These are phyloP conservation scores for Sphaceloma murrayae DNA, from an alignment of 2,329 filamentous ascomycete genomes.

Conservation along the genomic window DNA sequence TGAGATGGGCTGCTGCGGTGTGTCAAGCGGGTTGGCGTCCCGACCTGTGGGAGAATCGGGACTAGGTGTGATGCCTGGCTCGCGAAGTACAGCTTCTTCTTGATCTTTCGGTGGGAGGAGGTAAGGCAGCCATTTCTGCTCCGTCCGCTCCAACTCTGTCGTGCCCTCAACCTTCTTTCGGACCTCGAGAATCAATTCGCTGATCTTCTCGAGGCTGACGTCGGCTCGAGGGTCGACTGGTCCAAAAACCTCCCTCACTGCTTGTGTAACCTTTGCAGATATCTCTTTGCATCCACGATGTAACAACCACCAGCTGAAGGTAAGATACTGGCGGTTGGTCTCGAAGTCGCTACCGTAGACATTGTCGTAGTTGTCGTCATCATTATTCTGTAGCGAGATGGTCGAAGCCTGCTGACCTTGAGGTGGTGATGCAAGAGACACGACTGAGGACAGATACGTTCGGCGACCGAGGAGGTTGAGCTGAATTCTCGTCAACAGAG, in stretches of 20 bases:
- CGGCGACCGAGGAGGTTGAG: conserved; percentile 91
- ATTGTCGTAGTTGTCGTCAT: conserved; percentile 75
- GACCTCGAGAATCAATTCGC: conserved; percentile 71
- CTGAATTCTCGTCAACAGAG: conserved; percentile 87
- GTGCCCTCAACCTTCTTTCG: conserved; percentile 74
- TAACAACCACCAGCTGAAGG: conserved; percentile 96
- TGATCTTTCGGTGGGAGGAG: conserved; percentile 69
- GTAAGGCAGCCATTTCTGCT: conserved; percentile 68
- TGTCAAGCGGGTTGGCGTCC: conserved; percentile 20
- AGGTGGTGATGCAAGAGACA: conserved; percentile 70
- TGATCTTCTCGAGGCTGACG: conserved; percentile 69
- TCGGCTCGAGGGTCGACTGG: conserved; percentile 79
- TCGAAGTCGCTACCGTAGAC: conserved; percentile 89
- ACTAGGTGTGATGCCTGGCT: conserved; percentile 53
- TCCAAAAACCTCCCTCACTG: conserved; percentile 85
- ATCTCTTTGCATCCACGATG: conserved; percentile 82
- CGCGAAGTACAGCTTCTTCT: conserved; percentile 73
- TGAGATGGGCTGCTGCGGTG: conserved; percentile 28
- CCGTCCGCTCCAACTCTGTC: conserved; percentile 53
- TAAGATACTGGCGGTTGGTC: conserved; percentile 87
- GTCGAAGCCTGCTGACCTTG: conserved; percentile 54
- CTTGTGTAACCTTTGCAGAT: conserved; percentile 69
- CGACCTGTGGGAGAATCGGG: conserved; percentile 26
- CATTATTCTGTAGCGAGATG: conserved; percentile 86
- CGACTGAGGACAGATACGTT: conserved; percentile 91